Base-by-base conservation (phyloP, 306 rosid genomes). In the Quercus rubra region DNA sequence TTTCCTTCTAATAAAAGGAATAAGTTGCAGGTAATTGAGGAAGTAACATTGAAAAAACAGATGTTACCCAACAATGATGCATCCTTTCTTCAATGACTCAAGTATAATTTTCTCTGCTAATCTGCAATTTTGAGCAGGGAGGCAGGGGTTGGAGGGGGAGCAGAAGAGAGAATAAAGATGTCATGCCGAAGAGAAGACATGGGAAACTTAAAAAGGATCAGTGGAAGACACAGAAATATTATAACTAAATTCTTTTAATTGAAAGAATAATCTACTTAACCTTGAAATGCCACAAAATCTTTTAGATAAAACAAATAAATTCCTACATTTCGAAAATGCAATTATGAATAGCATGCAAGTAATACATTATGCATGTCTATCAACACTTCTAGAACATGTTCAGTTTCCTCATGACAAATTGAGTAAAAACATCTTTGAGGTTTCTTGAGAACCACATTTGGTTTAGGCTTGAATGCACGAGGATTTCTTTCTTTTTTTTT, bases 51-150 rank as follows among this genome's bases (percentile, higher is more conserved):
- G 55, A 82, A 52, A 75, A 28, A 82, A 57, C 61, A 82, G 51
- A 74, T 70, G 70, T 83, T 88, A 94, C 97, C 98, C 98, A 41
- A 80, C 79, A 51, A 89, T 12, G 20, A 94, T 52, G 68, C 78
- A 74, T 51, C 91, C 94, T 82, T 68, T 84, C 78, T 72, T 88
- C 63, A 92, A 77, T 46, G 93, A 88, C 81, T 87, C 92, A 27
- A 94, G 93, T 81, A 94, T 79, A 56, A 88, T 89, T 82, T 86
- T 94, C 82, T 92, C 97, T 18, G 97, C 94, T 76, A 94, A 88
- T 80, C 98, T 94, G 88, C 78, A 88, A 77, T 69, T 74, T 67
- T 79, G 31, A 72, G 66, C 49, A 85, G 79, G 68, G 57, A 6
- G 25, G 25, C 21, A 11, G 31, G 70, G 41, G 62, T 83, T 78